Evolutionary conservation across 108 stramenopile genomes (phyloP).

Genomic region (Schizochytrium sp.): DNA sequence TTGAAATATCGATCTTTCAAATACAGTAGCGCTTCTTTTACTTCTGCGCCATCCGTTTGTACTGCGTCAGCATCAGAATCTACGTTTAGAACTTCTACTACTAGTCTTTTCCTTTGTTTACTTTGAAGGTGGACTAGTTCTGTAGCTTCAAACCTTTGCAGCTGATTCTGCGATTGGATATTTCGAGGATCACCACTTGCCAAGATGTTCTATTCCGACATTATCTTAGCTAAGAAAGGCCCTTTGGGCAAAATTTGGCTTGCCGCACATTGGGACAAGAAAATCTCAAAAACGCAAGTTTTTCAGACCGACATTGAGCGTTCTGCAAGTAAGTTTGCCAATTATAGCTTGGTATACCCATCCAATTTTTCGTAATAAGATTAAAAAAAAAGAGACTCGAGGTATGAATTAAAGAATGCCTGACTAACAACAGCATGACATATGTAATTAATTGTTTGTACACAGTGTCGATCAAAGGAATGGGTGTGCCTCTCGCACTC

Average conservation of each 20-base stretch:
- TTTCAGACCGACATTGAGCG: constrained; percentile 93
- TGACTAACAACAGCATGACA: no score
- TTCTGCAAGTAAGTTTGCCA: constrained; percentile 78
- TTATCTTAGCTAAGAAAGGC: constrained; percentile 97
- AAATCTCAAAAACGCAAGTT: constrained; percentile 91
- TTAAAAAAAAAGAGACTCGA: neutral
- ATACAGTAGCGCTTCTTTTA: no score
- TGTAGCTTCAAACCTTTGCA: neutral
- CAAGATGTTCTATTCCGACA: constrained; percentile 98
- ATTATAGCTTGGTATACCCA: neutral
- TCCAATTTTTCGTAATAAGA: neutral
- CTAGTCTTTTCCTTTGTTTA: no score
- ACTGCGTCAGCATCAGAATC: no score
- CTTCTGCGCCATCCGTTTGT: no score
- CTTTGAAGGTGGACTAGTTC: neutral
- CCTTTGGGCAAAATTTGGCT: constrained; percentile 99
- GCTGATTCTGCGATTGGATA: neutral
- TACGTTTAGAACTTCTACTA: no score
- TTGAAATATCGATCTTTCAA: no score
- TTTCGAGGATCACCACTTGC: neutral
- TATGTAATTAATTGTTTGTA: no score
- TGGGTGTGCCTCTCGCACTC: constrained; percentile 93
- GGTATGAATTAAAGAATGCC: no score
- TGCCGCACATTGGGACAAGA: constrained; percentile 99
- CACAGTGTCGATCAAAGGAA: constrained; percentile 89